A percentile compares a stretch with the other conserved stretches of the same genome.
Evolutionary conservation across 2,329 filamentous ascomycete genomes (phyloP).

Genomic region (Penicillium sp.): DNA sequence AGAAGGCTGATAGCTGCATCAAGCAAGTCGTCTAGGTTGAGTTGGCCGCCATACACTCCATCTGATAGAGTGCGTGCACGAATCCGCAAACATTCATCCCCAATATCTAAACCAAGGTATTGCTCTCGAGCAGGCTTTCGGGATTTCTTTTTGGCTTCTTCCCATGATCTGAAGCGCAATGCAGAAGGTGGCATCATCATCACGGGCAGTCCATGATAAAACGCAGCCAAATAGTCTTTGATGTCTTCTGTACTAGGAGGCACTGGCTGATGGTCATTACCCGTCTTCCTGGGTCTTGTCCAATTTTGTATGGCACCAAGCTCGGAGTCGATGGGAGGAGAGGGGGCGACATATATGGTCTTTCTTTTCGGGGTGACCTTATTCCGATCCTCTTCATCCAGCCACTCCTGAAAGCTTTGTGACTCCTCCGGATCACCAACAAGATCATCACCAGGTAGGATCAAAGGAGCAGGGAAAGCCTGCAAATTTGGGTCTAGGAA

Average conservation of each 20-base stretch:
- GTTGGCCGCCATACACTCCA: conserved; percentile 42
- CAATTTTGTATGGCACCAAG: conserved; percentile 48
- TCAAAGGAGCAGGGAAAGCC: conserved; percentile 60
- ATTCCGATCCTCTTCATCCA: conserved; percentile 50
- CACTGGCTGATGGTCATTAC: neutral
- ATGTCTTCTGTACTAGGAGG: conserved; percentile 34
- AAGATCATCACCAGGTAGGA: conserved; percentile 63
- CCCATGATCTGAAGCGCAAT: conserved; percentile 55
- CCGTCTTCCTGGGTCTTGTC: conserved; percentile 33
- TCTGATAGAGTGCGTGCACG: conserved; percentile 54
- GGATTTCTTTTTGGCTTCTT: conserved; percentile 18
- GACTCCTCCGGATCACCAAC: conserved; percentile 54
- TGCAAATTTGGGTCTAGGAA: conserved; percentile 5
- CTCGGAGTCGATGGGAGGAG: conserved; percentile 44
- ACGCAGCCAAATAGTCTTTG: conserved; percentile 48
- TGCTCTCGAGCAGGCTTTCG: conserved; percentile 12
- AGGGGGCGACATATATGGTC: conserved; percentile 57
- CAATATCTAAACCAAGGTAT: conserved; percentile 52
- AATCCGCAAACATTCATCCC: conserved; percentile 49
- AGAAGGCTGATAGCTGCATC: conserved; percentile 58
- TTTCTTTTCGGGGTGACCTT: conserved; percentile 48
- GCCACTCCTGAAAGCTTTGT: conserved; percentile 59
- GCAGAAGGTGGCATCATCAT: conserved; percentile 41
- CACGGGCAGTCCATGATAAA: conserved; percentile 59
- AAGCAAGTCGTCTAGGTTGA: conserved; percentile 64